Evolutionary conservation across 768 basidiomycete species (phyloP), one percentile per base, ranked within the genome.

Genomic region (Lactarius trivialis): DNA sequence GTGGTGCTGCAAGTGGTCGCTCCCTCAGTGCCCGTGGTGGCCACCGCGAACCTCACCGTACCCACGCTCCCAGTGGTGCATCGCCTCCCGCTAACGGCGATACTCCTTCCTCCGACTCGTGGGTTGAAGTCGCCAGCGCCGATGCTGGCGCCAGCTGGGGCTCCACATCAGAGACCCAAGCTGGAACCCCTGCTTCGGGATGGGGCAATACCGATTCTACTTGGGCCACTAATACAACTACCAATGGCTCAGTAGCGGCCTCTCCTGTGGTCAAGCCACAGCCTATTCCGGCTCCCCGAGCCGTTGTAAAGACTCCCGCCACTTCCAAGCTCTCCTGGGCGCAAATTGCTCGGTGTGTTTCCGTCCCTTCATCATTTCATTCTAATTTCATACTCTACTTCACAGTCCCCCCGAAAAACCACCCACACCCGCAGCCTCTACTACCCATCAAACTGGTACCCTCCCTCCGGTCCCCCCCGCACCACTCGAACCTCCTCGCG

Each of bases 301-400:
- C 67, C n/a, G n/a, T 19, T 15, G 60, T 75, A 15, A 88, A 85
- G 74, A 77, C 82, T 12, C 87, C 89, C 48, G 83, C 86, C 32
- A 87, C 82, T 14, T 84, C 88, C 8, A 90, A 91, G 76, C 73
- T 89, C 63, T 91, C 91, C 37, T 93, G 90, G 90, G 91, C 91
- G 8, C 88, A 93, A 69, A 79, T 93, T 71, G 90, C 91, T 65
- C 79, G 85, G 89, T 88, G 70, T 7, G 80, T 75, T 36, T 30
- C 58, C 39, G 32, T 55, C 34, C 43, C 43, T 62, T 56, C 45
- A 28, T 39, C 24, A 21, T n/a, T 30, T 7, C 48, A 19, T 50
- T 55, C 21, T 52, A 41, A 15, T 36, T 33, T 50, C 60, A 67
- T 26, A 57, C 54, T 30, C 52, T 60, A 67, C 45, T 60, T 33